Percentiles rank a stretch among this genome's conserved stretches.
Conservation (phyloP, 192 early-diverging fungal genomes). For the Coemansia sp. region DNA sequence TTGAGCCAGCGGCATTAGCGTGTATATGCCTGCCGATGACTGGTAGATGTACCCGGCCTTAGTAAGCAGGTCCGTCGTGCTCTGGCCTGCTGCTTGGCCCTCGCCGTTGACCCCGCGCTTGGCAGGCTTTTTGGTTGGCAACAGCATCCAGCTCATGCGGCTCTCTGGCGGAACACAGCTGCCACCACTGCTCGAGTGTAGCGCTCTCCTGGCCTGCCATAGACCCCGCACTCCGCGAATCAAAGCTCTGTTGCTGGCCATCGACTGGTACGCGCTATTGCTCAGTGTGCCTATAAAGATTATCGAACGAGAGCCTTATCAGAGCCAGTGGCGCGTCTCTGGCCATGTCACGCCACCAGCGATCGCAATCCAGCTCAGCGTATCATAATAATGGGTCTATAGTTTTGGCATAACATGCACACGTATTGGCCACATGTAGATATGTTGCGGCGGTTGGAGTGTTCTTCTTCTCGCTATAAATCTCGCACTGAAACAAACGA, state of each 20-base stretch:
- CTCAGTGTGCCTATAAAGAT: not conserved
- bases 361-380: not conserved
- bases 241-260: not conserved
- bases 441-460: not conserved
- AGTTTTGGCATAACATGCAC: not conserved
- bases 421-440: not conserved
- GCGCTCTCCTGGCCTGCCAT: not conserved
- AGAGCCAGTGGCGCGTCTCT: not conserved
- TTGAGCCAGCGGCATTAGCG: conserved; percentile 80
- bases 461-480: not conserved
- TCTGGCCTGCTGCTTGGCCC: not conserved
- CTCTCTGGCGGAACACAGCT: conserved; percentile 16
- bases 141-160: conserved; percentile 49
- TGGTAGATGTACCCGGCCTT: conserved; percentile 63
- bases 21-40: conserved; percentile 85
- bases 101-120: conserved; percentile 2
- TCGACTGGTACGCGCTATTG: not conserved
- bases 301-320: not conserved
- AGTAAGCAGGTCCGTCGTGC: conserved; percentile 33
- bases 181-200: not conserved
- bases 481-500: not conserved
- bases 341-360: not conserved
- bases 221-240: not conserved
- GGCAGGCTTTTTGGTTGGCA: conserved; percentile 42
- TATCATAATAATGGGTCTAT: not conserved